These are phyloP conservation scores for Aphanomyces euteiches DNA, from an alignment of 352 stramenopile genomes.

Conservation along the genomic window DNA sequence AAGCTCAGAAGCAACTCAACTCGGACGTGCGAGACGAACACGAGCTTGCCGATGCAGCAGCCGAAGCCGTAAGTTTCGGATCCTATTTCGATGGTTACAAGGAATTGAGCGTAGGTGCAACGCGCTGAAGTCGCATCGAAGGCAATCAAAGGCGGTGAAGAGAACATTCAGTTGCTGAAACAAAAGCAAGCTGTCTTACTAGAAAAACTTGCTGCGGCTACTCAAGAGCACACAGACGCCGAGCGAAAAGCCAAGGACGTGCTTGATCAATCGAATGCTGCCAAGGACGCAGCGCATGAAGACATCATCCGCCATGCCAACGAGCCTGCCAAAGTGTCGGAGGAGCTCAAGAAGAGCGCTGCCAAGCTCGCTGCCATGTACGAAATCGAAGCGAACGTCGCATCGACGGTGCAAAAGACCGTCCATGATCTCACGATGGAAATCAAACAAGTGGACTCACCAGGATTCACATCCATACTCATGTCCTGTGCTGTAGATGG, in stretches of 20 bases:
- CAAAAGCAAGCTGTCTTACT: not conserved
- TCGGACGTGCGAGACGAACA: conserved; percentile 34
- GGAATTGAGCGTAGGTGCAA: conserved; percentile 1
- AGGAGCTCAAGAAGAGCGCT: not conserved
- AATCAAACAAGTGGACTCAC: not conserved
- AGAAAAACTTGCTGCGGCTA: not conserved
- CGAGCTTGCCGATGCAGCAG: conserved; percentile 38
- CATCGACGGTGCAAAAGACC: conserved; percentile 9
- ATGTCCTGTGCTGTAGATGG: not conserved
- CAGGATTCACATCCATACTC: not conserved
- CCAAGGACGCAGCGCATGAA: conserved; percentile 24
- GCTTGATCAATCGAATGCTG: not conserved
- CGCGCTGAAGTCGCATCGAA: conserved; percentile 20
- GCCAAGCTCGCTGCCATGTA: conserved; percentile 11
- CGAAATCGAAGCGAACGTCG: conserved; percentile 19
- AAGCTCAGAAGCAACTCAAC: conserved; percentile 52
- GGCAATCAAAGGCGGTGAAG: conserved; percentile 16
- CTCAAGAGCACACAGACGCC: not conserved
- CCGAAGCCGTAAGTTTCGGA: conserved; percentile 1
- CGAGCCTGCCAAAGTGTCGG: not conserved
- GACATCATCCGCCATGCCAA: conserved; percentile 3
- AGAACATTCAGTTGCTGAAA: conserved; percentile 15
- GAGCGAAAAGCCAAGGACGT: not conserved
- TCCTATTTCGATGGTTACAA: not conserved
- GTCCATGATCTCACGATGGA: conserved; percentile 1